These are phyloP conservation scores for Starmerella stigmatis DNA, from an alignment of 805 yeast species.

Conservation along the genomic window DNA sequence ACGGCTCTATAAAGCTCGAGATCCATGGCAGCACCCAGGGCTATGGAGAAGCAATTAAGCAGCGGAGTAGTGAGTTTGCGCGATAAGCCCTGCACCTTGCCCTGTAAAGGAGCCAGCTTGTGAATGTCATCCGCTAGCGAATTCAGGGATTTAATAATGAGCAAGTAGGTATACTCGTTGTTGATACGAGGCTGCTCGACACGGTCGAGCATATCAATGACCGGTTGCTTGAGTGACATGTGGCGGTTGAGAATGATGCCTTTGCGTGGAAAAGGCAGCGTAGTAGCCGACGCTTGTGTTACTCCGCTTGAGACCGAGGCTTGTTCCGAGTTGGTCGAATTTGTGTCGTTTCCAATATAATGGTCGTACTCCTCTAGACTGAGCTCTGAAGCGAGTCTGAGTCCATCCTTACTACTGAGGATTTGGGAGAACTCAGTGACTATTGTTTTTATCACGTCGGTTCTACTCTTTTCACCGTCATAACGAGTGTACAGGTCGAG, in stretches of 20 bases:
- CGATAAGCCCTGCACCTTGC: conserved; percentile 6
- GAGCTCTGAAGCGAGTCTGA: conserved; percentile 16
- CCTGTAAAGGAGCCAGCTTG: conserved; percentile 33
- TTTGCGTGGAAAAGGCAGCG: background rate
- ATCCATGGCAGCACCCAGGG: conserved; percentile 58
- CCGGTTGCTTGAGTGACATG: conserved; percentile 7
- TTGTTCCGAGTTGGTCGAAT: background rate
- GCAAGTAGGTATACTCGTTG: conserved; percentile 47
- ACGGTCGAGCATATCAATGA: conserved; percentile 70
- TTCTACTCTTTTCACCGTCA: conserved; percentile 41
- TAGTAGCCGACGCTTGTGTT: background rate
- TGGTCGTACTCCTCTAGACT: conserved; percentile 1
- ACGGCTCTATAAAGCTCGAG: conserved; percentile 55
- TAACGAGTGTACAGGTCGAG: conserved; percentile 47
- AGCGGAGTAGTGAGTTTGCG: conserved; percentile 26
- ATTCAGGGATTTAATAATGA: conserved; percentile 46
- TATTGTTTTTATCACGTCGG: conserved; percentile 11
- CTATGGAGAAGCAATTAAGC: conserved; percentile 39
- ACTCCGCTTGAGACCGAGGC: background rate
- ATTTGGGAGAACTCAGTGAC: conserved; percentile 15
- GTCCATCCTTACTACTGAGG: conserved; percentile 9
- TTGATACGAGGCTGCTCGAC: conserved; percentile 63
- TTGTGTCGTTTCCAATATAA: background rate
- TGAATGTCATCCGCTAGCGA: conserved; percentile 56
- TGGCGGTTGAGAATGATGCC: conserved; percentile 7